phyloP scores from a whole-genome alignment of 352 stramenopile species.

The Peronospora belbahrii region DNA sequence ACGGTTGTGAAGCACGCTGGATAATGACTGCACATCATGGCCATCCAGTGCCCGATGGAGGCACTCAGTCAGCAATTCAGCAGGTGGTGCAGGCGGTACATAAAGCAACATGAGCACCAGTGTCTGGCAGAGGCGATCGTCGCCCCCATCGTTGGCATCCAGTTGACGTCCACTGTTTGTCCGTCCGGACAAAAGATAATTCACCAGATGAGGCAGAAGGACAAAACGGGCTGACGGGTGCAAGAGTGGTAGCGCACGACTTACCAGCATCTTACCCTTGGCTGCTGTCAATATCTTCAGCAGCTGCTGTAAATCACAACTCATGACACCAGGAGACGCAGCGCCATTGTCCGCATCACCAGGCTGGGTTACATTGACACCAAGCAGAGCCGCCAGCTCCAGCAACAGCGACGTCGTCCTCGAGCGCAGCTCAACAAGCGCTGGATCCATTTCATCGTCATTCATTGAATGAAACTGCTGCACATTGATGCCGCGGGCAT shows the following conservation, averaged over 20 bases:
- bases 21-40: constrained; percentile 53
- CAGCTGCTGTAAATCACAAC: constrained; percentile 49
- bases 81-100: constrained; percentile 57
- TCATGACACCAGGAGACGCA: constrained; percentile 22
- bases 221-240: constrained; percentile 76
- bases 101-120: constrained; percentile 78
- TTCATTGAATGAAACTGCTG: constrained; percentile 83
- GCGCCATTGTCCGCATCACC: constrained; percentile 7
- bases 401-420: constrained; percentile 63
- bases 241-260: constrained; percentile 63
- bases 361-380: constrained; percentile 32
- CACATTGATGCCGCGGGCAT: constrained; percentile 77
- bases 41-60: constrained; percentile 46
- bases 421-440: constrained; percentile 54
- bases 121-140: constrained; percentile 68
- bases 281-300: constrained; percentile 42
- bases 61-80: constrained; percentile 59
- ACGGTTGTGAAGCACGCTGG: constrained; percentile 68
- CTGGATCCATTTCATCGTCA: constrained; percentile 56
- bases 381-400: constrained; percentile 55
- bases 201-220: constrained; percentile 57
- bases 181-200: constrained; percentile 45
- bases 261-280: constrained; percentile 75
- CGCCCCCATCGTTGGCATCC: constrained; percentile 30
- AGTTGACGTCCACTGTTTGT: constrained; percentile 27